Base-by-base conservation (phyloP, 805 yeast genomes). In the Lipomyces yamadae region DNA sequence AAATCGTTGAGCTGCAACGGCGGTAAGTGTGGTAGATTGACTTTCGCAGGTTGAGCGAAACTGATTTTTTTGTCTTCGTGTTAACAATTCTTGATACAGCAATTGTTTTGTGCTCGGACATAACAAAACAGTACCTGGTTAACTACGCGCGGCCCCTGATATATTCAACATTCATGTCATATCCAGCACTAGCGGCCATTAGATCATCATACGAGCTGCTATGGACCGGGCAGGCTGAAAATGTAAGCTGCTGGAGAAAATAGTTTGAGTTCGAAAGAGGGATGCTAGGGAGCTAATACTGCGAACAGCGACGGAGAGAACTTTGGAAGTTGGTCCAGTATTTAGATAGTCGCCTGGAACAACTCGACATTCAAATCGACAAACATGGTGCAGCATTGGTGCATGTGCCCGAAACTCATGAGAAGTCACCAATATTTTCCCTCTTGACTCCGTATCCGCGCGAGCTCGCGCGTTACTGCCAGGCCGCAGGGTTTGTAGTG, bases 91-190 rank as follows among this genome's bases (percentile, higher is more conserved):
- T 29, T 11, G 15, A 32, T 29, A 6, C 55, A 52, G 55, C 73
- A 8, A 67, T 70, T 29, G 64, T 68, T 2, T 52, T 72, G 4
- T 73, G 74, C 54, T 55, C 65, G 7, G 63, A 61, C 1, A 34
- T 58, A 4, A 55, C 64, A 6, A n/a, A 68, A 29, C 42, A 57
- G 2, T 72, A 65, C 34, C 66, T 72, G 13, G 50, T 72, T 56
- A 72, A 72, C 58, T 72, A 72, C 54, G 72, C 75, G 1, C 65
- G 75, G 15, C 73, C 75, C 1, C 65, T 72, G 29, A 72, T 72
- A 15, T 72, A 63, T 45, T 69, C 75, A 2, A 72, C 75, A 0
- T 69, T 72, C 33, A 56, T 72, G 50, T 63, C 71, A 2, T 67
- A 61, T 3, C 58, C 60, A 8, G 63, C 66, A 6, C 56, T 72